A percentile compares a stretch with the other conserved stretches of the same genome.
These are phyloP conservation scores for Cutaneotrichosporon cutaneum DNA, from an alignment of 1,284 basidiomycete species.

Conservation along the genomic window DNA sequence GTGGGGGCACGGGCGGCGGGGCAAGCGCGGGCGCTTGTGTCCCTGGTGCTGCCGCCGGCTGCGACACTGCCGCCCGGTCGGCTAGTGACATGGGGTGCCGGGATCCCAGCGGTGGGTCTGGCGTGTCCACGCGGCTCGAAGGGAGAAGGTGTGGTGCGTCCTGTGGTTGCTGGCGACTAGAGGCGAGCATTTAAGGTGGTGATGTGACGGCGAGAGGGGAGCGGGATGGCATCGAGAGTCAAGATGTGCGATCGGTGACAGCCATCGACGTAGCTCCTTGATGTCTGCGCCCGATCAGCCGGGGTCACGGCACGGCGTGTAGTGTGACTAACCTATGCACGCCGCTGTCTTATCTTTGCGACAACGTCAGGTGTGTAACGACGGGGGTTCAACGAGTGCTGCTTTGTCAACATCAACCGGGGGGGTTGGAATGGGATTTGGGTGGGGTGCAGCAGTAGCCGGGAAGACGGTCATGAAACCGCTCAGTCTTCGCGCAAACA, in stretches of 20 bases:
- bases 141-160: neutral
- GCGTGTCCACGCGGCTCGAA: neutral
- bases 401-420: neutral
- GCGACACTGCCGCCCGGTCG: slow-evolving; percentile 2
- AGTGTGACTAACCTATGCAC: neutral
- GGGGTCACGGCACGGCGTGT: neutral
- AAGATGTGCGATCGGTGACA: slow-evolving; percentile 4
- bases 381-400: neutral
- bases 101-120: neutral
- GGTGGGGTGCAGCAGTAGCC: too few relatives aligned
- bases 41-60: neutral
- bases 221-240: slow-evolving; percentile 6
- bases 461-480: too few relatives aligned
- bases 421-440: too few relatives aligned
- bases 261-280: neutral
- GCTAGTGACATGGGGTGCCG: slow-evolving; percentile 6
- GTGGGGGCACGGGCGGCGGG: slow-evolving; percentile 7
- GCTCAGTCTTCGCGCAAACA: too few relatives aligned
- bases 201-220: neutral
- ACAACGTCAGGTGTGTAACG: neutral
- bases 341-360: too few relatives aligned
- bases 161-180: slow-evolving; percentile 2
- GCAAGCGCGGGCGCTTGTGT: too few relatives aligned
- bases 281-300: neutral
- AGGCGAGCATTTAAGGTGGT: slow-evolving; percentile 1